Conservation (phyloP, 768 basidiomycete genomes). For the Amanita molliuscula region DNA sequence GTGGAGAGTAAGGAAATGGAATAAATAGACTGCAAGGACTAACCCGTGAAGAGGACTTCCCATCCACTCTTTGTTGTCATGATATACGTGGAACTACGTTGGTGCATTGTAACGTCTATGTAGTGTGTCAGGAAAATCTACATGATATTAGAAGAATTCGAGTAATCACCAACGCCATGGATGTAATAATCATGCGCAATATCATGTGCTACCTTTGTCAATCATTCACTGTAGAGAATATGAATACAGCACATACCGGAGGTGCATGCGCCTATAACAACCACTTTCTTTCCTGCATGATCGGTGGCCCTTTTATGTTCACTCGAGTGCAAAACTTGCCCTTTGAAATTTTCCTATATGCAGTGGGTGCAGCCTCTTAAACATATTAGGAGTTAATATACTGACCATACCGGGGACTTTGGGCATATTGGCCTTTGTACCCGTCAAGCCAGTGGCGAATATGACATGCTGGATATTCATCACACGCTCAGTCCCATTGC, state of each 20-base stretch:
- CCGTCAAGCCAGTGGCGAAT: too few relatives aligned
- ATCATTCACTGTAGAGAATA: neutral
- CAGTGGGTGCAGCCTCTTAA: neutral
- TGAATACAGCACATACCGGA: constrained; percentile 25
- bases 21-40: neutral
- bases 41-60: constrained; percentile 17
- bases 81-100: too few relatives aligned
- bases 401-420: too few relatives aligned
- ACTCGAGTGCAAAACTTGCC: constrained; percentile 41
- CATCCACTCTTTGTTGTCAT: constrained; percentile 15
- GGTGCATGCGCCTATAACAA: constrained; percentile 61
- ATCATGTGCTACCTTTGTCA: constrained; percentile 23
- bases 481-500: constrained; percentile 21
- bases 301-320: too few relatives aligned
- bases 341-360: constrained; percentile 32
- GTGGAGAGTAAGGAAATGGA: neutral
- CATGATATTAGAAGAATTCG: neutral
- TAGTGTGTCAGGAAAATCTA: neutral
- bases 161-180: neutral
- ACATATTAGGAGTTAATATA: constrained; percentile 11
- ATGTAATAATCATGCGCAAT: constrained; percentile 28
- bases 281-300: constrained; percentile 50
- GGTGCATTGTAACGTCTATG: constrained; percentile 5
- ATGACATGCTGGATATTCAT: constrained; percentile 43
- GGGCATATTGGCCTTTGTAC: too few relatives aligned